Base-by-base conservation (phyloP, 2,329 filamentous ascomycete species). In the Aspergillus novoparasiticus region DNA sequence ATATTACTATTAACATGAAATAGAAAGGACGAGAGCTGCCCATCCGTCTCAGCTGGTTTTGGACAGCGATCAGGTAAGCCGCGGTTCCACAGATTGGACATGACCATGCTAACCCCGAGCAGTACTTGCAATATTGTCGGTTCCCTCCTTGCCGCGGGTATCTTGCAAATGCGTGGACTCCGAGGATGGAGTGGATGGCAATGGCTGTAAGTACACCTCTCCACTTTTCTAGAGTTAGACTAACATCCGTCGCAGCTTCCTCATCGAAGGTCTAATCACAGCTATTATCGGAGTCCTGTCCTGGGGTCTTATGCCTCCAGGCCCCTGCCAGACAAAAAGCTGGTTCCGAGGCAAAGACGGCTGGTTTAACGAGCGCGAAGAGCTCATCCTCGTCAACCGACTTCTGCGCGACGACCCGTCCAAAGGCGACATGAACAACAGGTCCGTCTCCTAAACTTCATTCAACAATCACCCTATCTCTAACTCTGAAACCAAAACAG, bases 271-370 rank as follows among this genome's bases (percentile, higher is more conserved):
- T 16, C 16, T 59, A 32, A 26, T 55, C 6, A 63, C 53, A 2
- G 21, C 39, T 19, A 45, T 39, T 6, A 45, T 57, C 6, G 61
- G 51, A 12, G 84, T 90, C 16, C 79, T 90, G 6, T 77, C 60
- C n/a, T 61, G 45, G 32, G 43, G 45, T 9, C 55, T 45, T 21
- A 57, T 61, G 54, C 60, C 60, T 12, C 51, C 60, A 23, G 39
- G 51, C 2, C 51, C 60, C 16, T 45, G 36, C 5, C 51, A 61
- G 21, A 61, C 60, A 26, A 23, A 21, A 11, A 54, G 41, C n/a
- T 61, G 60, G 60, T 57, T 53, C 23, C 43, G 60, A 36, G 51
- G 51, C 10, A 56, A 57, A 12, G 23, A 61, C 1, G 60, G 60
- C 19, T 61, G 60, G 60, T 57, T 57, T 19, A 45, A 2, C 19